Conservation (phyloP, 176 grass and related monocot species). For the sorghum (Sorghum bicolor) region DNA sequence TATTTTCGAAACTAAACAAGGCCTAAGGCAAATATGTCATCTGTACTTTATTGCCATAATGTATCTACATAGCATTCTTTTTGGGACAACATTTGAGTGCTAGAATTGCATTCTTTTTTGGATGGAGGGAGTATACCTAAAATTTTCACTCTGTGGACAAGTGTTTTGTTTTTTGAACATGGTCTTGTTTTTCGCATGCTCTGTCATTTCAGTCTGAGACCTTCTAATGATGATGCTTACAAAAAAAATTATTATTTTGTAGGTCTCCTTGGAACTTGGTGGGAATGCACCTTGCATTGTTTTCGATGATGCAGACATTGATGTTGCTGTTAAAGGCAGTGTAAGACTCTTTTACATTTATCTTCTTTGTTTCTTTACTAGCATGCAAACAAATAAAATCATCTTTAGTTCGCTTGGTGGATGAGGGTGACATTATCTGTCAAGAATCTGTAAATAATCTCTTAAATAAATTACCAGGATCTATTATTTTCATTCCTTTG, state of each 20-base stretch:
- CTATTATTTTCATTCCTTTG: background rate
- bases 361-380: background rate
- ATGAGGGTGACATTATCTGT: background rate
- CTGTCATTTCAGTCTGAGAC: background rate
- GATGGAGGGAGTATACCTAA: background rate
- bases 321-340: slow-evolving; percentile 88
- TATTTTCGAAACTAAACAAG: no score
- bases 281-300: slow-evolving; percentile 98
- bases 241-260: slow-evolving; percentile 31
- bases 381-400: slow-evolving; percentile 6
- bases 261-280: slow-evolving; percentile 98
- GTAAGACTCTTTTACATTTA: slow-evolving; percentile 40
- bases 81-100: background rate
- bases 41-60: background rate
- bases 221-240: slow-evolving; percentile 20
- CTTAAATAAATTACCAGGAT: background rate
- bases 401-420: background rate
- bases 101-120: background rate
- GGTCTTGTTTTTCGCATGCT: background rate
- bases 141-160: background rate
- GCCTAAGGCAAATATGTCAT: background rate
- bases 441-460: background rate
- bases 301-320: slow-evolving; percentile 96
- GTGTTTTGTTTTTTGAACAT: background rate
- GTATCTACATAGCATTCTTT: background rate